phyloP scores from a whole-genome alignment of 1,139 yeast genomes.

The Ogataea hybrid region DNA sequence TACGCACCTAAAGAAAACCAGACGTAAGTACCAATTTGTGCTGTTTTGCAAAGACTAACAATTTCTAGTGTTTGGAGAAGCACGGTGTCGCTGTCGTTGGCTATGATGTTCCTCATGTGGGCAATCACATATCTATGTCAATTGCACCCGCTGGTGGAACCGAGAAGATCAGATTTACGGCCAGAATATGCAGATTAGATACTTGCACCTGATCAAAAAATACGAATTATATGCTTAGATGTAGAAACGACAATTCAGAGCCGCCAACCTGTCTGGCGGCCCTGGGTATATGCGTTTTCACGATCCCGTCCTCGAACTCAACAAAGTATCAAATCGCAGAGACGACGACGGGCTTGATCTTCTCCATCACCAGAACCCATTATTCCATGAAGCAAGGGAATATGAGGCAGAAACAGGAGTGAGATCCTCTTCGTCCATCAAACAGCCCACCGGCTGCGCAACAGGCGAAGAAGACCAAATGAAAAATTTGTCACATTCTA shows the following conservation, averaged over 20 bases:
- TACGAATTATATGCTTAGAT: conserved; percentile 1
- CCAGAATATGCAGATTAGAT: conserved; percentile 54
- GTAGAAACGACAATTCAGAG: conserved; percentile 7
- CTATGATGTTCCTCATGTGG: conserved; percentile 95
- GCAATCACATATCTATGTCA: conserved; percentile 83
- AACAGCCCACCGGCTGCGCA: conserved; percentile 2
- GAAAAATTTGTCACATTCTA: background rate
- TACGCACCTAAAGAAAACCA: conserved; percentile 50
- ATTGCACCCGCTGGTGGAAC: conserved; percentile 77
- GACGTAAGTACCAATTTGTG: conserved; percentile 38
- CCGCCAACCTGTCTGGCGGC: conserved; percentile 7
- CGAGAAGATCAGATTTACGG: conserved; percentile 75
- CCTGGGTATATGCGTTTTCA: conserved; percentile 17
- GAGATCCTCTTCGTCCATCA: conserved; percentile 4
- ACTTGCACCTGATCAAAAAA: conserved; percentile 2
- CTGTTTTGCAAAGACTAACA: conserved; percentile 7
- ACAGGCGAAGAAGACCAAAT: conserved; percentile 1
- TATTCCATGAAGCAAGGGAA: conserved; percentile 49
- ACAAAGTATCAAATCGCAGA: conserved; percentile 33
- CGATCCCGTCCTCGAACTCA: conserved; percentile 26
- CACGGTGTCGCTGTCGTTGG: conserved; percentile 73
- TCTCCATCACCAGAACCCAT: conserved; percentile 71
- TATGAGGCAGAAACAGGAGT: conserved; percentile 78
- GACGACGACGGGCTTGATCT: conserved; percentile 52
- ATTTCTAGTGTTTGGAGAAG: conserved; percentile 78